These are phyloP conservation scores for Echites panduratus DNA, from an alignment of 257 asterid species.

Conservation along the genomic window DNA sequence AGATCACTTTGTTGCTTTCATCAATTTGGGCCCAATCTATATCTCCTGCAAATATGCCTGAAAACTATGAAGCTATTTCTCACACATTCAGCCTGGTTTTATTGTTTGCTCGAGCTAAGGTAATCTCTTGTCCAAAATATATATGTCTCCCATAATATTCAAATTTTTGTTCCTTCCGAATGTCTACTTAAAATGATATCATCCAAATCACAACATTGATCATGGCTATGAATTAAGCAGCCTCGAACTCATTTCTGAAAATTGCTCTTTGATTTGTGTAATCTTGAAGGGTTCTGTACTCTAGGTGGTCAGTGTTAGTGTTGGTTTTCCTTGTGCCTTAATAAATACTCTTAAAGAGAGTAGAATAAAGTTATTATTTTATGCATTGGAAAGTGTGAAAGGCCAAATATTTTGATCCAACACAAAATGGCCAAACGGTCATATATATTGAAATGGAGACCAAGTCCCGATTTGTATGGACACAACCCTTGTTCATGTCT, in stretches of 20 bases:
- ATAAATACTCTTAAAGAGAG: no score
- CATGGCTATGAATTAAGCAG: neutral
- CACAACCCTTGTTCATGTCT: neutral
- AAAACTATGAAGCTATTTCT: conserved; percentile 92
- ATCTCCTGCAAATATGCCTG: conserved; percentile 79
- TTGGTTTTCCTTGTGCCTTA: neutral
- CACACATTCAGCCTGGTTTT: conserved; percentile 83
- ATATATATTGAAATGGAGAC: neutral
- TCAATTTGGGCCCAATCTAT: conserved; percentile 82
- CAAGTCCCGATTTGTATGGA: neutral
- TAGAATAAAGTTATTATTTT: no score
- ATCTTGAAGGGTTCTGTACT: neutral
- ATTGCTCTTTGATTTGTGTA: neutral
- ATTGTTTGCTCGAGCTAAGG: conserved; percentile 90
- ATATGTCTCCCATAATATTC: conserved; percentile 5
- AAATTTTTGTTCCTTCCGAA: neutral
- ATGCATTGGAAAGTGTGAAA: neutral
- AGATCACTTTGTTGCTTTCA: conserved; percentile 69
- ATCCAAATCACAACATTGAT: neutral
- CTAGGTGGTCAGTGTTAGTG: neutral
- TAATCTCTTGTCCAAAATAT: conserved; percentile 20
- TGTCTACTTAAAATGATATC: neutral
- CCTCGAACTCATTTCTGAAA: neutral
- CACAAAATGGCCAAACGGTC: neutral
- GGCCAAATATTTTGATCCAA: neutral